phyloP scores from a whole-genome alignment of 2,329 filamentous ascomycete species.

The Lecanicillium sp. region DNA sequence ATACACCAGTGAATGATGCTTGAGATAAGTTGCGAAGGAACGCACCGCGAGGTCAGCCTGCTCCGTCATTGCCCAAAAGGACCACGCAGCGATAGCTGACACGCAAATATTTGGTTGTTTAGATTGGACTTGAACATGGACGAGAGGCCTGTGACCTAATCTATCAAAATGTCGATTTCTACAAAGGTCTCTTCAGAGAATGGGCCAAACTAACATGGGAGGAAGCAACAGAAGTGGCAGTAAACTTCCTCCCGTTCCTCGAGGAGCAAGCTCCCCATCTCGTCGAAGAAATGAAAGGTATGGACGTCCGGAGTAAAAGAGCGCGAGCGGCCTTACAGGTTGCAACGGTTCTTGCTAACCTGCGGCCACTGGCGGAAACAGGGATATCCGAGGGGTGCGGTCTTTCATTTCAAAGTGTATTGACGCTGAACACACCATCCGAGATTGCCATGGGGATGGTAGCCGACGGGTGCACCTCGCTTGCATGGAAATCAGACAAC shows the following conservation, averaged over 20 bases:
- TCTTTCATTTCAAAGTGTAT: background rate
- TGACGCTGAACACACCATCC: slow-evolving; percentile 3
- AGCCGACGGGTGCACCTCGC: slow-evolving; percentile 4
- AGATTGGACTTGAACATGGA: slow-evolving; percentile 2
- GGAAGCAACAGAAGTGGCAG: background rate
- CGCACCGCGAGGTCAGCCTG: background rate
- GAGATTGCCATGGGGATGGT: slow-evolving; percentile 6
- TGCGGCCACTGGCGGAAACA: background rate
- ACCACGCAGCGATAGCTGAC: background rate
- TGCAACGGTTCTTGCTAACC: no score
- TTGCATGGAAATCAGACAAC: slow-evolving; percentile 3
- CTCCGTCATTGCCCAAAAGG: no score
- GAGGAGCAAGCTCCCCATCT: slow-evolving; percentile 2
- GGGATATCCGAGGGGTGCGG: background rate
- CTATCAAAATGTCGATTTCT: background rate
- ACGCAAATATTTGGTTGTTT: background rate
- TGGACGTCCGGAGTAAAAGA: background rate
- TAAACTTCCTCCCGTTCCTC: background rate
- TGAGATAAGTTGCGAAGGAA: background rate
- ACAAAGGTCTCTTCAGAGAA: background rate
- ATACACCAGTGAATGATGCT: background rate
- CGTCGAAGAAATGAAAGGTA: slow-evolving; percentile 2
- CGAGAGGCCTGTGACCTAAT: background rate
- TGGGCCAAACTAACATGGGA: slow-evolving; percentile 1
- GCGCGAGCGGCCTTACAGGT: background rate